Conservation (phyloP, 2,329 filamentous ascomycete species). For the Diaporthe longicolla region DNA sequence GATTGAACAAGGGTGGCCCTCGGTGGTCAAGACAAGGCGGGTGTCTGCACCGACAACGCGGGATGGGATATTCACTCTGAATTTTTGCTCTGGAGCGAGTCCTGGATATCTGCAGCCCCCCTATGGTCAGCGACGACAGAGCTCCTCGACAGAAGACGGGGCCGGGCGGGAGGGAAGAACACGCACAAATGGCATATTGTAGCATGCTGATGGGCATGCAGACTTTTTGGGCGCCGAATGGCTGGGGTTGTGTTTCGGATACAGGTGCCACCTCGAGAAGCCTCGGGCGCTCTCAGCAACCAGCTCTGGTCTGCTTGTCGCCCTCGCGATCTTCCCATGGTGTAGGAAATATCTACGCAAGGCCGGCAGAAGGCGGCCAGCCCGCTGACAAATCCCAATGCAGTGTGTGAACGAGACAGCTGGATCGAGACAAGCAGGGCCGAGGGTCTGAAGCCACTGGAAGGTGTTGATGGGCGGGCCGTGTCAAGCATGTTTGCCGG, state of each 20-base stretch:
- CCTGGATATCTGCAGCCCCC: slow-evolving; percentile 5
- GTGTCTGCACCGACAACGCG: slow-evolving; percentile 24
- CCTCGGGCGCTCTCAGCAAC: background rate
- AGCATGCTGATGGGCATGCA: background rate
- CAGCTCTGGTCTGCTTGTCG: background rate
- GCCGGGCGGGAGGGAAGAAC: background rate
- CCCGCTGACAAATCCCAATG: background rate
- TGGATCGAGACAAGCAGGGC: background rate
- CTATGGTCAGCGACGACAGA: background rate
- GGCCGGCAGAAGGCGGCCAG: background rate
- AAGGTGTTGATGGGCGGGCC: background rate
- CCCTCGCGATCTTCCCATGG: background rate
- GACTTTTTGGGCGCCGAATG: background rate
- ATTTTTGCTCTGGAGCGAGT: background rate
- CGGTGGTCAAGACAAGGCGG: slow-evolving; percentile 19
- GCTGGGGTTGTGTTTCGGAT: slow-evolving; percentile 2
- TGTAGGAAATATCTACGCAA: no score
- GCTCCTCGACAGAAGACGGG: background rate
- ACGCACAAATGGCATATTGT: background rate
- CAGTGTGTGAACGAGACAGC: background rate
- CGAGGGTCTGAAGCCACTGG: slow-evolving; percentile 1
- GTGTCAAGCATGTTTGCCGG: background rate
- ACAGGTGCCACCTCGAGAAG: background rate
- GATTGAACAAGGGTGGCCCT: slow-evolving; percentile 9
- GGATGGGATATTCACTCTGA: background rate